Percentiles rank a stretch among this genome's conserved stretches.
Evolutionary conservation across 352 stramenopile species (phyloP).

Genomic region (Halophytophthora polymorphica): DNA sequence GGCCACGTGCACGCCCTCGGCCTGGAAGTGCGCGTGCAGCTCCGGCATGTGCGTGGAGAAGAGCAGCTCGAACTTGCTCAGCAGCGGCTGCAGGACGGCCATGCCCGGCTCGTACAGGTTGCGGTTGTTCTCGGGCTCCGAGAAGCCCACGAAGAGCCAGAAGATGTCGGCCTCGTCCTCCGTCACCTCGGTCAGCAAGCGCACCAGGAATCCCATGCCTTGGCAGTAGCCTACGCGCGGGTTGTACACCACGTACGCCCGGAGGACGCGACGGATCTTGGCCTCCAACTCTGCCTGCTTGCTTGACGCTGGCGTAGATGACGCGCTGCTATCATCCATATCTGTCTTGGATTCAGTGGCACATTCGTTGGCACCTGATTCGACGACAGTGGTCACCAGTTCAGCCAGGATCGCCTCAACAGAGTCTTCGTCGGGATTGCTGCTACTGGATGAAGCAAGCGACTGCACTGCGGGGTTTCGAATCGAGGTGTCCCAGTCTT

Average conservation of each 20-base stretch:
- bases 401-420: constrained; percentile 16
- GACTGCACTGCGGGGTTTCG: constrained; percentile 2
- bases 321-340: constrained; percentile 3
- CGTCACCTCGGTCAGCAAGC: constrained; percentile 62
- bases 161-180: constrained; percentile 75
- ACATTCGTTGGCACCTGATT: constrained; percentile 1
- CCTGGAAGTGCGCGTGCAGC: constrained; percentile 52
- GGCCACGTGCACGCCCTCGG: constrained; percentile 59
- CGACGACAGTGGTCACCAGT: constrained; percentile 18
- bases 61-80: constrained; percentile 63
- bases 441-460: not conserved
- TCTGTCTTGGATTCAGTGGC: not conserved
- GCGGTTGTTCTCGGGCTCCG: constrained; percentile 62
- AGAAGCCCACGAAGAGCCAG: constrained; percentile 79
- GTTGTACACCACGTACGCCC: constrained; percentile 81
- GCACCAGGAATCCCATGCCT: constrained; percentile 86
- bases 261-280: constrained; percentile 75
- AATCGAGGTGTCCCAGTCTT: not conserved
- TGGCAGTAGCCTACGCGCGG: constrained; percentile 82
- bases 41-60: constrained; percentile 69
- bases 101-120: constrained; percentile 82
- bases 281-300: constrained; percentile 36
- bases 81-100: constrained; percentile 57
- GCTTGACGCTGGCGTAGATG: constrained; percentile 2
- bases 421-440: constrained; percentile 11